Base-by-base conservation (phyloP, 2,329 filamentous ascomycete species). In the Chaetomiaceae sp. region DNA sequence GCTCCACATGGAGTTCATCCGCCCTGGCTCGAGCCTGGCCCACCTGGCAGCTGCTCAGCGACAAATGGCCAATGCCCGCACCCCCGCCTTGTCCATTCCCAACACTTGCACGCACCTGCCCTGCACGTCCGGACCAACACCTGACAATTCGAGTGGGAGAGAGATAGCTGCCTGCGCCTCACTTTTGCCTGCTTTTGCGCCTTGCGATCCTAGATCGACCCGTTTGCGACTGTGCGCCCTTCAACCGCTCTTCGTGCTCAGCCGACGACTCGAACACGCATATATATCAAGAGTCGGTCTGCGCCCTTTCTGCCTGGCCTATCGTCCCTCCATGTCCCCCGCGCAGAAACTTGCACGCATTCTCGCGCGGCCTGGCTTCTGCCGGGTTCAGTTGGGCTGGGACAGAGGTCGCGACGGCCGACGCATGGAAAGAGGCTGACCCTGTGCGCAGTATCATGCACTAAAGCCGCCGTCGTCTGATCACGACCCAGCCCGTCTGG, bases 401-500 rank as follows among this genome's bases (percentile, higher is more conserved):
- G 22, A 24, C 6, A 9, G 22, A 9, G 9, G 48, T 38, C 26
- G 41, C 43, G 48, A 43, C 32, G 24, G n/a, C n/a, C n/a, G 22
- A 36, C 22, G 45, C 42, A 32, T 12, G 42, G 6, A n/a, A 20
- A 10, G 17, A 15, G 6, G 24, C 35, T 59, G 50, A 57, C 52
- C 48, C n/a, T n/a, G 45, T 47, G 50, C 51, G 45, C 57, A 63
- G 59, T 60, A 63, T 56, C 56, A 68, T 68, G 66, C 63, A 61
- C 62, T 67, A 67, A 62, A 60, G 53, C 53, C 56, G 46, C 51
- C 50, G 53, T 54, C 60, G 54, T 49, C 40, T 55, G 27, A 49
- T 51, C 47, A 53, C 56, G 56, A 56, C 54, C 51, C 51, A 52
- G 56, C 54, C 42, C 47, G 49, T 46, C 52, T 54, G 54, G 51